A percentile compares a stretch with the other conserved stretches of the same genome.
Evolutionary conservation across 495 filamentous ascomycete species (phyloP).

Genomic region (Thozetella sp.): DNA sequence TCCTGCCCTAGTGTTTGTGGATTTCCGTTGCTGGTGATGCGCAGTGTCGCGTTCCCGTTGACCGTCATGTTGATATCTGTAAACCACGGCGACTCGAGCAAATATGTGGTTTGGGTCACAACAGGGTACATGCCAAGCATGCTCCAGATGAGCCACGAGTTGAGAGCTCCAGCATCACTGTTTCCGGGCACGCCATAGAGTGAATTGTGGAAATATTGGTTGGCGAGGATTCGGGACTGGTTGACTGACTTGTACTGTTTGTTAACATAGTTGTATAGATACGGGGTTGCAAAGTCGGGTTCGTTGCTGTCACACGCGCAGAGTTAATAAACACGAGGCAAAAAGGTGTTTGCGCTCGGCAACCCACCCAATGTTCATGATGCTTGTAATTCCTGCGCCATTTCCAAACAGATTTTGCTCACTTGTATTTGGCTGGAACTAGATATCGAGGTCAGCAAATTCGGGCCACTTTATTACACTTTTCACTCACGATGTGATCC

Average conservation of each 20-base stretch:
- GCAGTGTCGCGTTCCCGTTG: slow-evolving; percentile 48
- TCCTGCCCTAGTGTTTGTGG: slow-evolving; percentile 22
- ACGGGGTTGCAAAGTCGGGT: slow-evolving; percentile 66
- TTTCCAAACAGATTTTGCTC: slow-evolving; percentile 7
- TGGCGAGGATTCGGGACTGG: slow-evolving; percentile 51
- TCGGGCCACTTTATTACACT: slow-evolving; percentile 32
- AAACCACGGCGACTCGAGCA: slow-evolving; percentile 62
- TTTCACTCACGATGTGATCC: slow-evolving; percentile 50
- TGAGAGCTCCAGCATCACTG: slow-evolving; percentile 67
- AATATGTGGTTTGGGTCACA: slow-evolving; percentile 60
- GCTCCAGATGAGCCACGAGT: slow-evolving; percentile 66
- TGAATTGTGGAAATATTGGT: slow-evolving; percentile 50
- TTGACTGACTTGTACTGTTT: slow-evolving; percentile 61
- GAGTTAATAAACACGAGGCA: neutral
- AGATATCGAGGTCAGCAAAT: slow-evolving; percentile 12
- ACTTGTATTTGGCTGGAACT: neutral
- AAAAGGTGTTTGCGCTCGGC: neutral
- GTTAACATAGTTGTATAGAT: slow-evolving; percentile 67
- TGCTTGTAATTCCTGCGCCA: slow-evolving; percentile 12
- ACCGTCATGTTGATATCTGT: slow-evolving; percentile 55
- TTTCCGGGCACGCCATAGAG: slow-evolving; percentile 64
- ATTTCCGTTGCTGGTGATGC: slow-evolving; percentile 47
- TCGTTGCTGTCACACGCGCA: slow-evolving; percentile 65
- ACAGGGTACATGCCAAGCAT: slow-evolving; percentile 68
- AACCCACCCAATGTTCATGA: slow-evolving; percentile 5